These are phyloP conservation scores for Marasmius sp. DNA, from an alignment of 1,284 basidiomycete species.

Conservation along the genomic window DNA sequence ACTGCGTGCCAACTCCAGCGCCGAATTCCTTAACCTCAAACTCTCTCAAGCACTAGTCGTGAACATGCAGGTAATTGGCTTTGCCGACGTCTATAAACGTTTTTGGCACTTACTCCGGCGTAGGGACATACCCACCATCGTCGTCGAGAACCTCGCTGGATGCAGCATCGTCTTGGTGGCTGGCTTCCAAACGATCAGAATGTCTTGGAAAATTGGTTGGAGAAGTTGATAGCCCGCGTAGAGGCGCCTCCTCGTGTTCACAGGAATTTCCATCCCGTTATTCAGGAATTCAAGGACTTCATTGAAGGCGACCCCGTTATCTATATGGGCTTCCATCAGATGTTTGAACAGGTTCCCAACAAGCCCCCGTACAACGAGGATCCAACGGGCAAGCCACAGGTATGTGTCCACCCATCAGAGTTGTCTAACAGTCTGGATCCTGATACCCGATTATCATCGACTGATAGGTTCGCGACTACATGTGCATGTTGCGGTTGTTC, in stretches of 20 bases:
- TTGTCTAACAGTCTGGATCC: constrained; percentile 1
- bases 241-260: background rate
- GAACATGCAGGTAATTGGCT: too few species aligned
- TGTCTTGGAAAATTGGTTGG: constrained; percentile 7
- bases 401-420: constrained; percentile 13
- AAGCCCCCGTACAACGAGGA: constrained; percentile 28
- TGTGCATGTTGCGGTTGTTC: constrained; percentile 42
- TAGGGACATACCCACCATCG: too few species aligned
- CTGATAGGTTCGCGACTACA: constrained; percentile 40
- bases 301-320: constrained; percentile 36
- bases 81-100: too few species aligned
- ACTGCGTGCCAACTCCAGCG: too few species aligned
- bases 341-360: constrained; percentile 23
- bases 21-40: too few species aligned
- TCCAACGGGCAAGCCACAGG: constrained; percentile 27
- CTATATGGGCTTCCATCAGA: constrained; percentile 35
- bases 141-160: too few species aligned
- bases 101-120: too few species aligned
- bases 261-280: constrained; percentile 21
- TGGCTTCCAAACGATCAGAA: constrained; percentile 13
- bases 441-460: background rate
- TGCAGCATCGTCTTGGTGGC: constrained; percentile 7
- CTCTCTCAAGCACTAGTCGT: too few species aligned
- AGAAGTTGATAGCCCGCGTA: constrained; percentile 4
- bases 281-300: constrained; percentile 35